These are phyloP conservation scores for Butyriboletus appendiculatus DNA, from an alignment of 1,284 basidiomycete genomes.

Conservation along the genomic window DNA sequence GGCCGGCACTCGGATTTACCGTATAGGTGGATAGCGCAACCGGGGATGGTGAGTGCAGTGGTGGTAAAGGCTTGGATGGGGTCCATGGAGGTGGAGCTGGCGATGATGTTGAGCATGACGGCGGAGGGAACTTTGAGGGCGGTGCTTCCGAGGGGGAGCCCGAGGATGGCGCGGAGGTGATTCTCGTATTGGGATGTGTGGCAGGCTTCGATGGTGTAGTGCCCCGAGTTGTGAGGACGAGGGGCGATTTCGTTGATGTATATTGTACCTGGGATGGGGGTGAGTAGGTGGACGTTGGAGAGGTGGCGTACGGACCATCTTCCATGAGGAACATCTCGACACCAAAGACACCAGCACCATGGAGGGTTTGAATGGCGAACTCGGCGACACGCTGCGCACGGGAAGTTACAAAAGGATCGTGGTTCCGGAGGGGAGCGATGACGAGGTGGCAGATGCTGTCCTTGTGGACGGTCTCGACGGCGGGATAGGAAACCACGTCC, in stretches of 20 bases:
- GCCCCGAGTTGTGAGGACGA: slow-evolving; percentile 98
- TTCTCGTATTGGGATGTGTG: slow-evolving; percentile 98
- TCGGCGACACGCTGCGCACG: slow-evolving; percentile 81
- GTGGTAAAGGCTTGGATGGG: slow-evolving; percentile 58
- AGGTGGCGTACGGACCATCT: slow-evolving; percentile 56
- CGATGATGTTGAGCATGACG: slow-evolving; percentile 96
- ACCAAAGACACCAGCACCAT: slow-evolving; percentile 94
- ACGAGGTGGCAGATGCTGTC: slow-evolving; percentile 95
- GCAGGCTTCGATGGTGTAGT: slow-evolving; percentile 99
- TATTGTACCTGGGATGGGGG: slow-evolving; percentile 57
- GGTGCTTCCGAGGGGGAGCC: slow-evolving; percentile 89
- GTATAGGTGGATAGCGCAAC: slow-evolving; percentile 88
- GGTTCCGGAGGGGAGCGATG: slow-evolving; percentile 77
- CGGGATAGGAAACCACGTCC: slow-evolving; percentile 84
- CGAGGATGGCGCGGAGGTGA: slow-evolving; percentile 95
- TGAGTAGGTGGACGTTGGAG: background rate
- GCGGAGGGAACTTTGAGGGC: slow-evolving; percentile 85
- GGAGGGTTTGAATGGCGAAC: slow-evolving; percentile 76
- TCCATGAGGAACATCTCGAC: slow-evolving; percentile 97
- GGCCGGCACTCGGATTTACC: slow-evolving; percentile 90
- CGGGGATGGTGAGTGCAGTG: slow-evolving; percentile 64
- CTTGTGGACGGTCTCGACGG: slow-evolving; percentile 95
- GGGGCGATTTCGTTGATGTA: slow-evolving; percentile 98
- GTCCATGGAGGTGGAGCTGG: slow-evolving; percentile 65
- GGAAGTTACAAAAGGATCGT: slow-evolving; percentile 56